Base-by-base conservation (phyloP, 805 yeast genomes). In the Sungouiella blattae region DNA sequence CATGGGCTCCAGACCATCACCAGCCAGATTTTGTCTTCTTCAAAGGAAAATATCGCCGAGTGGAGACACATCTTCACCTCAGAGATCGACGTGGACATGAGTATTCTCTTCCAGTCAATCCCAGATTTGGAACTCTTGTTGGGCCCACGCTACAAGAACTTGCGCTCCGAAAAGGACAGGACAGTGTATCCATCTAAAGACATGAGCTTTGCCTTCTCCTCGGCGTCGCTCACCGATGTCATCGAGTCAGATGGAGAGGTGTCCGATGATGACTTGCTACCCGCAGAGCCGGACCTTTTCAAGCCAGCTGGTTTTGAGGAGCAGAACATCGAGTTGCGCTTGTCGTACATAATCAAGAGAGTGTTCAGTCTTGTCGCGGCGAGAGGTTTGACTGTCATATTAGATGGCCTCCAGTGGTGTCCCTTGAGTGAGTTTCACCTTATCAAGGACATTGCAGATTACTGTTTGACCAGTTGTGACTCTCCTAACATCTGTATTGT, bases 341-440 rank as follows among this genome's bases (percentile, higher is more conserved):
- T 67, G 43, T 57, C 68, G 34, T 64, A 61, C 39, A 54, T 69
- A n/a, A 53, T 74, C 37, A 72, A 71, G 36, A 46, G 57, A 12
- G 46, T 75, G 11, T 64, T 65, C 36, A 58, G 62, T n/a, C 46
- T 74, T 4, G 54, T 73, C 31, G 67, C 69, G 6, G 43, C 43
- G 4, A 58, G 57, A 22, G 77, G 77, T 2, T 51, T 73, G 26
- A 70, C 76, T 0, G 41, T 73, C 1, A 57, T 69, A 30, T 49
- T 70, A 20, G 78, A 73, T 43, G 75, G 73, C 48, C 44, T 69
- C 17, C 74, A 73, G 35, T 66, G 69, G 64, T 61, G 70, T 36
- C 56, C 74, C 0, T 42, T 37, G 6, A 52, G 47, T 8, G 69
- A 62, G 39, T 51, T 61, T 44, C 36, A 28, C 4, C 35, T 67